Conservation (phyloP, 2,329 filamentous ascomycete species). For the Apiospora rasikravindrae region DNA sequence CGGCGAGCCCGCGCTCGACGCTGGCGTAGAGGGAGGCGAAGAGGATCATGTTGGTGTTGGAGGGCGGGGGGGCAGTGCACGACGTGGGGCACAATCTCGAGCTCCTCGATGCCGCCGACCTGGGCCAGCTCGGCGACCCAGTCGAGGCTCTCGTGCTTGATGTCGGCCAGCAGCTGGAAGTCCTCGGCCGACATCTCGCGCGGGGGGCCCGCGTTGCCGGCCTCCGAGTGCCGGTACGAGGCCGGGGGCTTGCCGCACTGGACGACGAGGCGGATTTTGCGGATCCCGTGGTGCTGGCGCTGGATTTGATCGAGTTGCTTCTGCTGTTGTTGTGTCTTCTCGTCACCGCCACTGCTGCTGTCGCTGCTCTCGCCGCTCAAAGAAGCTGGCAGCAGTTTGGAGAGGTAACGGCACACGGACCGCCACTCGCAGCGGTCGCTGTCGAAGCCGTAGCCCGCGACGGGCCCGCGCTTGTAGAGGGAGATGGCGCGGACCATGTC, state of each 20-base stretch:
- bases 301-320: not conserved
- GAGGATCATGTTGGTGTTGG: slow-evolving; percentile 59
- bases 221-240: not conserved
- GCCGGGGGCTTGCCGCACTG: slow-evolving; percentile 61
- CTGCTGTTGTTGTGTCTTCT: not conserved
- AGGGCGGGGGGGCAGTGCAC: slow-evolving; percentile 57
- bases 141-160: slow-evolving; percentile 56
- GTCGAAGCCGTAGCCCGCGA: slow-evolving; percentile 58
- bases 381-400: not conserved
- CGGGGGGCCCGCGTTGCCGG: slow-evolving; percentile 51
- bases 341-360: not conserved
- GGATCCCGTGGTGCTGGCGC: slow-evolving; percentile 33
- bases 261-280: slow-evolving; percentile 55
- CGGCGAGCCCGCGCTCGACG: slow-evolving; percentile 59
- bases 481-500: slow-evolving; percentile 54
- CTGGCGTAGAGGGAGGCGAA: slow-evolving; percentile 66
- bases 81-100: slow-evolving; percentile 59
- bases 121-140: slow-evolving; percentile 62
- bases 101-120: slow-evolving; percentile 52
- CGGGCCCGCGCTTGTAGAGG: slow-evolving; percentile 60
- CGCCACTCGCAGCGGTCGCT: slow-evolving; percentile 62
- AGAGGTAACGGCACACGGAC: slow-evolving; percentile 54
- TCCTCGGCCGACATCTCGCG: slow-evolving; percentile 51
- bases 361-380: not conserved
- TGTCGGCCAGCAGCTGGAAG: slow-evolving; percentile 50